A percentile compares a stretch with the other conserved stretches of the same genome.
These are phyloP conservation scores for Nitzschia palea DNA, from an alignment of 108 stramenopile species.

Conservation along the genomic window DNA sequence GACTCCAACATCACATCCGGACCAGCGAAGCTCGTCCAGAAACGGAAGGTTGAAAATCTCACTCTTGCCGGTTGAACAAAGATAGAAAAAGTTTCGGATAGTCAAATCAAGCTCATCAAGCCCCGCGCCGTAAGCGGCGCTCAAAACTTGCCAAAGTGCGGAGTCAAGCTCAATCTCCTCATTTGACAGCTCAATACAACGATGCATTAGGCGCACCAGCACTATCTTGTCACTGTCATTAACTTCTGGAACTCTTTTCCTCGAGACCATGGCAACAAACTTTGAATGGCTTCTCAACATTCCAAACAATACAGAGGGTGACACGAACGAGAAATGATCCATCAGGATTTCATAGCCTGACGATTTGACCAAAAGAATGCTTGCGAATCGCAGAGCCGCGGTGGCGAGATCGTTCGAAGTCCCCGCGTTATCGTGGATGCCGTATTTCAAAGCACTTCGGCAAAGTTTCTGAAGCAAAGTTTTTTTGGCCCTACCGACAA, in stretches of 20 bases:
- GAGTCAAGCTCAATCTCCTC: slow-evolving; percentile 27
- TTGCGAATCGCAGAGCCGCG: slow-evolving; percentile 9
- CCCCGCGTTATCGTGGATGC: slow-evolving; percentile 7
- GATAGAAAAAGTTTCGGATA: slow-evolving; percentile 13
- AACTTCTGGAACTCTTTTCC: neutral
- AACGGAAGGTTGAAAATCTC: slow-evolving; percentile 4
- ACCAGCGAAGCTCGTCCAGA: slow-evolving; percentile 35
- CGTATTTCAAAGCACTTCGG: slow-evolving; percentile 25
- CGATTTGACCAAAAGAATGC: neutral
- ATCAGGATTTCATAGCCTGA: neutral
- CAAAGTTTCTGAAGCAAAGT: slow-evolving; percentile 12
- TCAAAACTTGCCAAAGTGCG: slow-evolving; percentile 36
- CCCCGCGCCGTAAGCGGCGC: slow-evolving; percentile 46
- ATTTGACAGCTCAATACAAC: slow-evolving; percentile 40
- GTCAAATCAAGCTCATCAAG: slow-evolving; percentile 15
- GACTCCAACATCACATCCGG: neutral
- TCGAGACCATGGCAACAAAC: slow-evolving; percentile 21
- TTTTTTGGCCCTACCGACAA: neutral
- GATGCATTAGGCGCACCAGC: slow-evolving; percentile 44
- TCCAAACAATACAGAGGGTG: slow-evolving; percentile 26
- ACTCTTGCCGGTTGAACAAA: neutral
- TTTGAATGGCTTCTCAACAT: slow-evolving; percentile 44
- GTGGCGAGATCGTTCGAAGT: neutral
- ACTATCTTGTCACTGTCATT: slow-evolving; percentile 5
- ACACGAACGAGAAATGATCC: neutral